Evolutionary conservation across 163 green algal species (phyloP).

Genomic region (Botryococcus braunii): DNA sequence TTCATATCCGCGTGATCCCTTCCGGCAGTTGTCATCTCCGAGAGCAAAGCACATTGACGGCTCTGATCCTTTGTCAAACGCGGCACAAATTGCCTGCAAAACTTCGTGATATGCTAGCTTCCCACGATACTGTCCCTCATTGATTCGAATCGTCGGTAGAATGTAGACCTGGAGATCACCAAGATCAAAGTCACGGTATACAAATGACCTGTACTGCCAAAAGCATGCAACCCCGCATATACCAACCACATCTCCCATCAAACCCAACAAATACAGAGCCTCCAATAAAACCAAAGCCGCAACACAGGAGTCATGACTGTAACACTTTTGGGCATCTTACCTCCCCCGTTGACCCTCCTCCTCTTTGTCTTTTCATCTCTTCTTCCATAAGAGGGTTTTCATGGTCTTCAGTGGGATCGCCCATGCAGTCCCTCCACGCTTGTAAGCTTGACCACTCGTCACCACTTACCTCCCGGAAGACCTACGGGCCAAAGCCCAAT

Average conservation of each 20-base stretch:
- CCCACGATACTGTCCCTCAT: slow-evolving; percentile 80
- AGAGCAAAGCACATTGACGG: slow-evolving; percentile 59
- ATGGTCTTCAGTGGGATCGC: slow-evolving; percentile 33
- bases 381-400: slow-evolving; percentile 52
- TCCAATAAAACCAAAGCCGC: background rate
- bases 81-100: slow-evolving; percentile 76
- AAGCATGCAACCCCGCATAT: background rate
- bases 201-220: background rate
- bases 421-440: slow-evolving; percentile 36
- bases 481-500: slow-evolving; percentile 9
- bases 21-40: slow-evolving; percentile 44
- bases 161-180: slow-evolving; percentile 54
- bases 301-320: background rate
- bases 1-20: slow-evolving; percentile 37
- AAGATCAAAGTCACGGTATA: slow-evolving; percentile 1
- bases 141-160: slow-evolving; percentile 82
- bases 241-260: too few relatives aligned
- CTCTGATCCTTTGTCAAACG: slow-evolving; percentile 56
- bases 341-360: slow-evolving; percentile 22
- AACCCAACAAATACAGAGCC: background rate
- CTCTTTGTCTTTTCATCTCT: slow-evolving; percentile 56
- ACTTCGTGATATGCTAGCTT: slow-evolving; percentile 53
- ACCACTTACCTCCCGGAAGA: slow-evolving; percentile 28
- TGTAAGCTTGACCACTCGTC: slow-evolving; percentile 19
- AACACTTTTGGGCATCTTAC: slow-evolving; percentile 2